Base-by-base conservation (phyloP, 1,139 yeast species). In the Meyerozyma guilliermondii region DNA sequence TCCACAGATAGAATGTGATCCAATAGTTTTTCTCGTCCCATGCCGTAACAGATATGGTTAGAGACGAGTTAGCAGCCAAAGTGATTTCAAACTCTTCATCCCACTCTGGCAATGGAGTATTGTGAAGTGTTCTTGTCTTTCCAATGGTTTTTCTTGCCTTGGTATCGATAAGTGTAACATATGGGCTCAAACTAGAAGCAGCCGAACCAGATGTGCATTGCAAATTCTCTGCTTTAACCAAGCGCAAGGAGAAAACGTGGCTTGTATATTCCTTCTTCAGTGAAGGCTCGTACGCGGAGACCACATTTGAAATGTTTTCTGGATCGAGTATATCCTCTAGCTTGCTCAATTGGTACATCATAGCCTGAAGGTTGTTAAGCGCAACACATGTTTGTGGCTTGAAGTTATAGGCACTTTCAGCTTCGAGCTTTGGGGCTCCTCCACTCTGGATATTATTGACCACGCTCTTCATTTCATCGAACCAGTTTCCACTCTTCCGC, bases 1-100 rank as follows among this genome's bases (percentile, higher is more conserved):
- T 0, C 96, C 96, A 55, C 87, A 80, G 7, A 86, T 65, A 10
- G 81, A 80, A 48, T 84, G 87, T 16, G 79, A 74, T 1, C 79
- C 72, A 13, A 77, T 55, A 27, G 11, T 26, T 18, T 71, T 73
- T 41, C n/a, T 80, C 85, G 55, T 83, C 87, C 96, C 96, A 88
- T 0, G 87, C 80, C 1, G 86, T 81, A 1, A 80, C 74, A 0
- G 80, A 74, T 2, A 87, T 54, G 1, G 76, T 68, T 14, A 69
- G 54, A 3, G 60, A 46, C 1, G 77, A 65, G 38, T 70, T 62
- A 3, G 77, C 74, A 3, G 66, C 59, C 11, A 68, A 51, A 3
- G 70, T 68, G 31, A 86, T 62, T 56, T 89, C 96, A 57, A 87
- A 85, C 44, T 83, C 87, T 65, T 92, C 97, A 54, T 87, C 87